Evolutionary conservation across 805 yeast genomes (phyloP), one percentile per base, ranked within the genome.

Genomic region (Metschnikowia kunwiensis): DNA sequence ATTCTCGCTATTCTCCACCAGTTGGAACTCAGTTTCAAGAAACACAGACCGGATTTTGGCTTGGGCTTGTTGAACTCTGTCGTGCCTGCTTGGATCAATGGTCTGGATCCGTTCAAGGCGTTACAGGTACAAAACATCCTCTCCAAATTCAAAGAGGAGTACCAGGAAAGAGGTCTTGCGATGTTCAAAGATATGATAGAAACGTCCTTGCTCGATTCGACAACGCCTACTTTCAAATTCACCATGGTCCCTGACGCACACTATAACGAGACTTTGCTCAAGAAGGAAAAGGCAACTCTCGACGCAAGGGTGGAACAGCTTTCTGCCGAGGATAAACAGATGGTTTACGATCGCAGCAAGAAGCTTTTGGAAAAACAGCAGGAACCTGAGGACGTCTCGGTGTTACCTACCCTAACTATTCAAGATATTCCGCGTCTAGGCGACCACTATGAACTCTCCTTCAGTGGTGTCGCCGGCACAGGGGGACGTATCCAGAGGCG

Each of bases 31-130:
- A 62, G 78, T 23, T 81, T 86, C 56, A 86, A 86, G 50, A 89
- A 87, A 48, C 94, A 88, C 45, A 88, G 82, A 49, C 81, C 97
- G 0, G 85, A 86, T 42, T 93, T 87, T 65, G 98, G 98, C 8
- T 65, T 93, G 67, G 79, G 79, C 24, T 57, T 91, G 30, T 66
- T 91, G 22, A 78, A 78, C 54, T 73, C 86, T 1, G 45, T 93
- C 7, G 74, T 86, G n/a, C 86, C 95, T 7, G 79, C 86, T 7
- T 88, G 96, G 86, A 80, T 84, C 34, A 87, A 87, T 55, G 77
- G 76, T 15, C 74, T 77, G n/a, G 86, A 86, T 58, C 94, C 95
- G 2, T 66, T 91, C 47, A 73, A 77, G 9, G 50, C 74, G 3
- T 61, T 93, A 32, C 78, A 79, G 37, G 83, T 86, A 61, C 83